Evolutionary conservation across 768 basidiomycete species (phyloP).

Genomic region (Galerina sulciceps): DNA sequence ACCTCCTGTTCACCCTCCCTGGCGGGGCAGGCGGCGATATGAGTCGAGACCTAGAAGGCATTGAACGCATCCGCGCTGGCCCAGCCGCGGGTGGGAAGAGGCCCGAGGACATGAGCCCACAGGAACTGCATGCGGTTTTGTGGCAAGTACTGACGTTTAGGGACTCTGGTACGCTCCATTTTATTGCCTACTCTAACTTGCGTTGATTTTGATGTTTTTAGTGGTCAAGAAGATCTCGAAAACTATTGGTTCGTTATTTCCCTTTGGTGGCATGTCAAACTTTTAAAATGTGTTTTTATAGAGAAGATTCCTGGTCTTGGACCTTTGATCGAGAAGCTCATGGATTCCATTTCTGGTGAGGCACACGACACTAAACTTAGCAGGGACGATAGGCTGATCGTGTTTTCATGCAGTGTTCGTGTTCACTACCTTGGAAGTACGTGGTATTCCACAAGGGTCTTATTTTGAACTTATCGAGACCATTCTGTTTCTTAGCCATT

Average conservation of each 20-base stretch:
- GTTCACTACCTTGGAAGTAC: conserved; percentile 83
- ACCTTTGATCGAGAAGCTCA: conserved; percentile 77
- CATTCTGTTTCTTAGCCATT: conserved; percentile 58
- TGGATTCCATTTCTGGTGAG: conserved; percentile 69
- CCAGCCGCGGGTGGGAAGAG: conserved; percentile 65
- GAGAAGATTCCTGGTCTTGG: conserved; percentile 87
- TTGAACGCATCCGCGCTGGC: conserved; percentile 69
- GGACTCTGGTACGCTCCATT: conserved; percentile 60
- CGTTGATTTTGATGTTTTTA: conserved; percentile 17
- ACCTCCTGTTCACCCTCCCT: conserved; percentile 65
- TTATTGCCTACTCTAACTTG: neutral
- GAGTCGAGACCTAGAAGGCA: conserved; percentile 73
- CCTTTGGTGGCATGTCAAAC: neutral
- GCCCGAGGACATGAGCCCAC: conserved; percentile 85
- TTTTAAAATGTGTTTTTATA: conserved; percentile 20
- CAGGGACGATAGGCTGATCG: neutral
- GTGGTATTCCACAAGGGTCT: neutral
- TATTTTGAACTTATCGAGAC: neutral
- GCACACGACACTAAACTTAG: neutral
- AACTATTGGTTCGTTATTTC: conserved; percentile 57
- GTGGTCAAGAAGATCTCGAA: conserved; percentile 80
- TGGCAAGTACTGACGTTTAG: conserved; percentile 89
- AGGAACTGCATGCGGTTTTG: conserved; percentile 81
- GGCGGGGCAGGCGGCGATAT: conserved; percentile 65
- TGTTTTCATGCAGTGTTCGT: conserved; percentile 61